phyloP scores from a whole-genome alignment of 2,329 filamentous ascomycete species.

The Epichloe festucae region DNA sequence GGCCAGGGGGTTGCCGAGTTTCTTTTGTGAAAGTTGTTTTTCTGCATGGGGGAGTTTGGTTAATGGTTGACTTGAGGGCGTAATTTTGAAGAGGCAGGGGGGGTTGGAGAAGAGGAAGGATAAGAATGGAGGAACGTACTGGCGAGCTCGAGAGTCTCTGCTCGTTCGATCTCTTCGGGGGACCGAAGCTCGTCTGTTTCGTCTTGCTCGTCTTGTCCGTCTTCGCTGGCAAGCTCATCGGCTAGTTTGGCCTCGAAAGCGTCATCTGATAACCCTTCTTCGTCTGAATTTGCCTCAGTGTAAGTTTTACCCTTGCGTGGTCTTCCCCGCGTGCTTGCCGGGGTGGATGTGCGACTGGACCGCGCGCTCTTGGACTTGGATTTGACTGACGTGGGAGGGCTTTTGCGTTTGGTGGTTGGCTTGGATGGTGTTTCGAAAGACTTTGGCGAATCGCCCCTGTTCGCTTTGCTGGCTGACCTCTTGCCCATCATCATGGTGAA shows the following conservation, averaged over 20 bases:
- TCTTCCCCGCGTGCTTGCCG: slow-evolving; percentile 40
- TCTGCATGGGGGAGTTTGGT: slow-evolving; percentile 30
- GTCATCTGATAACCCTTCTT: slow-evolving; percentile 58
- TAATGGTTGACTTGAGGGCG: neutral
- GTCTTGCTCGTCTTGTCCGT: slow-evolving; percentile 19
- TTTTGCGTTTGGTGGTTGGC: slow-evolving; percentile 20
- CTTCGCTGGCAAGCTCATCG: slow-evolving; percentile 36
- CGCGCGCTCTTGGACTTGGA: slow-evolving; percentile 54
- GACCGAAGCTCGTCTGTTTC: slow-evolving; percentile 22
- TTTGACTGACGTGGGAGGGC: slow-evolving; percentile 16
- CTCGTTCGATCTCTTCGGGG: slow-evolving; percentile 49
- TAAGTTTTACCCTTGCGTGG: slow-evolving; percentile 36
- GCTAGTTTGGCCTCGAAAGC: slow-evolving; percentile 73
- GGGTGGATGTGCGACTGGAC: slow-evolving; percentile 64
- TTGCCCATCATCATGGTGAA: slow-evolving; percentile 43
- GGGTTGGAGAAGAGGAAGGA: neutral
- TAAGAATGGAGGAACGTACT: slow-evolving; percentile 37
- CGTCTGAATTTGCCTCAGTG: slow-evolving; percentile 43
- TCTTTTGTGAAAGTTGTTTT: slow-evolving; percentile 79
- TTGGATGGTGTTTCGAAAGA: slow-evolving; percentile 10
- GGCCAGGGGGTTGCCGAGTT: slow-evolving; percentile 83
- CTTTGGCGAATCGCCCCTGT: slow-evolving; percentile 14
- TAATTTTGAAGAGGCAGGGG: neutral
- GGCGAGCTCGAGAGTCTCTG: slow-evolving; percentile 60
- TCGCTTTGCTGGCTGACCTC: slow-evolving; percentile 12